Base-by-base conservation (phyloP, 768 basidiomycete genomes). In the Stropharia rugosoannulata region DNA sequence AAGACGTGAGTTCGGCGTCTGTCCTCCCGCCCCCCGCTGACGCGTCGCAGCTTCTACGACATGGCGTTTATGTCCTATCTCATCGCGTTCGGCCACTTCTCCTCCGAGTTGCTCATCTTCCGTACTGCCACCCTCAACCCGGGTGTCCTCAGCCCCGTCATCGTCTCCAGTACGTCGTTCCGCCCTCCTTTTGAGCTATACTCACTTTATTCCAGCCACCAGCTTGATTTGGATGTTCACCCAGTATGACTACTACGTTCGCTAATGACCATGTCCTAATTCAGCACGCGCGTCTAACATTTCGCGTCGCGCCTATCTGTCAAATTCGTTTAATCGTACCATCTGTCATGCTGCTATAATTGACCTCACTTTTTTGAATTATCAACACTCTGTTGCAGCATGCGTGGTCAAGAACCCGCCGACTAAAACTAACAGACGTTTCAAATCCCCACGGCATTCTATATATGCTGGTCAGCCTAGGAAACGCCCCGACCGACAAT, bases 31-130 rank as follows among this genome's bases (percentile, higher is more conserved):
- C 60, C 10, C 22, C 50, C 22, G 12, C 19, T 49, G 48, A 36
- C 59, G 50, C 59, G 57, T 64, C 37, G 32, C 59, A 98, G 95
- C 25, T 73, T 95, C 18, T 99, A 97, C 72, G 89, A 96, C 69
- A 86, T 97, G 76, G 82, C 93, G 5, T 72, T 97, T 56, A 75
- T 88, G 65, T 89, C 92, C 37, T 98, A 96, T 74, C 81, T 94
- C 53, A 85, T 98, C 63, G 96, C 94, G 2, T 89, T 93, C 66
- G 82, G 80, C 4, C 96, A 99, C 74, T 98, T 97, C 68, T 80
- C 80, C 38, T 87, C 91, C 15, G 96, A 99, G 73, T 66, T 90
- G 39, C 70, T 94, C 65, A 82, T 97, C 58, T 99, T 87, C 75
- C 80, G 85, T 49, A 87, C 92, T 2, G 83, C 88, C 37, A 86